Base-by-base conservation (phyloP, 495 filamentous ascomycete genomes). In the Pseudomonodictys pantanalensis region DNA sequence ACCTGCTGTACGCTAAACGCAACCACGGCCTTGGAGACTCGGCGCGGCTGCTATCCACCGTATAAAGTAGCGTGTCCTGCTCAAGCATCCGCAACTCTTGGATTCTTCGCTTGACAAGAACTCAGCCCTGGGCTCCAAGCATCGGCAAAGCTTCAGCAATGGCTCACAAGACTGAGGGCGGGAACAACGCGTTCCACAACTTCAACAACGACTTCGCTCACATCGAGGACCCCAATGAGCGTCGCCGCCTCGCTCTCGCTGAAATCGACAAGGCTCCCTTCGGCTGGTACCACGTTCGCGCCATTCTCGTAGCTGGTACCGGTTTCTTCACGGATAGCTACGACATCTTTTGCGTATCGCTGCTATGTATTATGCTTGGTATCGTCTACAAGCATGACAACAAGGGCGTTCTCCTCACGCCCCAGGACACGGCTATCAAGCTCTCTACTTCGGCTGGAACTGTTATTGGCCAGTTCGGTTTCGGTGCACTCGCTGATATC, bases 311-410 rank as follows among this genome's bases (percentile, higher is more conserved):
- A 7, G 87, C 89, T n/a, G 89, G 89, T 65, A 82, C 89, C 46
- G 89, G 89, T 58, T 91, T 92, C 81, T 91, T 92, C 74, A 89
- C 88, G 28, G 88, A 90, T 69, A 84, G 85, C 39, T 88, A 86
- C 68, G 84, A 89, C 73, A 86, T 91, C 75, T 95, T 93, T 69
- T 86, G 89, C 43, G 87, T 92, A 70, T 88, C 87, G 61, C 76
- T 72, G 73, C 73, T 70, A 32, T 72, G 64, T 45, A 56, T 77
- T 38, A 85, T 92, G 74, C 73, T 92, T 25, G 88, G 87, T 52
- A 77, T 90, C n/a, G 86, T 88, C 55, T 90, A 82, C 78, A 90
- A 78, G 75, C 78, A 83, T 22, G 81, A 86, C 26, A 26, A 60
- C 25, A 43, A 52, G 25, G 61, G 56, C 29, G 47, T 39, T 17